Evolutionary conservation across 2,329 filamentous ascomycete species (phyloP), one percentile per base, ranked within the genome.

Genomic region (Pyricularia grisea): DNA sequence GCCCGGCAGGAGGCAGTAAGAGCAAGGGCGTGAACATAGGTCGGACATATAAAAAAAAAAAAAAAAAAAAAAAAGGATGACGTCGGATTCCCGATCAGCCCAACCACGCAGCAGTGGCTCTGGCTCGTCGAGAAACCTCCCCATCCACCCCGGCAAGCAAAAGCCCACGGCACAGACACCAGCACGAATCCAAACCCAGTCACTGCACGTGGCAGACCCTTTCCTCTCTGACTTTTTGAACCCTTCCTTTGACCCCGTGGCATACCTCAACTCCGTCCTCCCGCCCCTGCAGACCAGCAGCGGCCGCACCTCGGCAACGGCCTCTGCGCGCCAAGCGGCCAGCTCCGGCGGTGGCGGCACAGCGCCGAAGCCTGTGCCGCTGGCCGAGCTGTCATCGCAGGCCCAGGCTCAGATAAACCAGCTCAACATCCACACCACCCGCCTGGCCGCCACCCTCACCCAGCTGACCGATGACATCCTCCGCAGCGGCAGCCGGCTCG

Each of bases 381-480:
- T 97, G 65, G 82, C 90, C n/a, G 89, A 94, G 70, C 81, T 97
- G 67, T 93, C 93, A 1, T 84, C 89, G 0, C 92, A 93, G 76
- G 90, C 94, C 0, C 94, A 97, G 78, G 85, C 89, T 3, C 84
- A 96, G n/a, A 84, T 97, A 65, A 92, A 93, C 1, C 92, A 94
- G 75, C 87, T 98, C 75, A 96, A 92, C 76, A 91, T 92, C 10
- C 93, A 97, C 77, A 97, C 93, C 1, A 90, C 92, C 23, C 87
- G 93, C 65, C 82, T 97, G 9, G 93, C 93, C 17, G 88, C 85
- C 68, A 92, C 89, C 65, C 84, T 99, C 70, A 97, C 93, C 36
- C 90, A 94, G 75, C 83, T 98, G 70, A 97, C 95, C 12, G 94
- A 99, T 78, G 95, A 98, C 73, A 98, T 99, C 72, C 80, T 99